Base-by-base conservation (phyloP, 257 asterid genomes). In the Scutellaria galericulata region DNA sequence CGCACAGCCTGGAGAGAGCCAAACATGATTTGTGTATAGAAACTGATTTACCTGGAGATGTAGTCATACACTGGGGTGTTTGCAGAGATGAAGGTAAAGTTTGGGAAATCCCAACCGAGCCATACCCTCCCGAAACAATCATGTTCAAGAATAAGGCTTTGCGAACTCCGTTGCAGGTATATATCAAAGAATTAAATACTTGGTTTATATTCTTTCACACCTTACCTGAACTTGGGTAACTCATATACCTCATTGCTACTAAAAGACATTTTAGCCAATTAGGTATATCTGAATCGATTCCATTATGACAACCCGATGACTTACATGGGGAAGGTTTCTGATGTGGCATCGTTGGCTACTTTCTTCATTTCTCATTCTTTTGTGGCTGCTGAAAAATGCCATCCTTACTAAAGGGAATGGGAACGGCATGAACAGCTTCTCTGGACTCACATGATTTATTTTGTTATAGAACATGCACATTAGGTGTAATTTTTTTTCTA, bases 51-150 rank as follows among this genome's bases (percentile, higher is more conserved):
- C 96, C 92, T 31, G 98, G 96, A 78, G 88, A 92, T 67, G 91
- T 88, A 54, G 83, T 88, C 62, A 77, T 89, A 63, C 99, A 95
- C 86, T 92, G 99, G 99, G 99, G 99, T 77, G 85, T 91, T 71
- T 88, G 89, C 83, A 85, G 64, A 79, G 90, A 74, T 74, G 87
- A 84, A 50, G 67, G 83, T 71, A 85, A 71, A 78, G 80, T 31
- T 37, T 94, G 99, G 99, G 89, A 83, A 86, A 80, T 94, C 80
- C 97, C 99, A 3, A 60, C 75, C 24, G 89, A 74, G 83, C 95
- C 99, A 41, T 88, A 88, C 87, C 99, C 99, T 71, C 76, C 87
- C 51, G 85, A 78, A 78, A 88, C 97, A 74, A 72, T 76, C 73
- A 72, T n/a, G 24, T 94, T 91, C 82, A 91, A 87, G 87, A 81